Base-by-base conservation (phyloP, 2,329 filamentous ascomycete genomes). In the Xylaria arbuscula region DNA sequence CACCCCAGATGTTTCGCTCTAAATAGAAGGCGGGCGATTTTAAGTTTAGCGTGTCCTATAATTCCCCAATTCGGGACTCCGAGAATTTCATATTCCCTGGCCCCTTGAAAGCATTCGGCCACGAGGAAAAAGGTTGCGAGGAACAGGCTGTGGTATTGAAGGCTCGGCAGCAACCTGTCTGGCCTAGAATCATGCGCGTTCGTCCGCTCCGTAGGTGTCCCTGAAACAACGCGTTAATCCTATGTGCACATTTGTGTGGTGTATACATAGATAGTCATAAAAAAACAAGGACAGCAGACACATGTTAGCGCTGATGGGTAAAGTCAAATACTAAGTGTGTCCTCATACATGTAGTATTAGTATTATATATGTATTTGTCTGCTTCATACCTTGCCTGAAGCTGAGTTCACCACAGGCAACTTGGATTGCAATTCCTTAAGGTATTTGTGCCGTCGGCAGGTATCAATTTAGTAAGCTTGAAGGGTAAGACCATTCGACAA, bases 401-500 rank as follows among this genome's bases (percentile, higher is more conserved):
- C 45, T 22, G 28, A 19, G 19, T 36, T 36, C 13, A 19, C 36
- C 51, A 54, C 11, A 32, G 34, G 28, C 36, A 32, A 47, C 17
- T 53, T 11, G 17, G 34, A 57, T 57, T 57, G 54, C 38, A 57
- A 57, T 57, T 57, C n/a, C 11, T 28, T 45, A 3, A 57, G 38
- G 28, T 32, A 8, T 45, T 32, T 28, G 54, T 54, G 62, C 57
- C 62, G 58, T 40, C 61, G 62, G 66, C 56, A 66, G 45, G 19
- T 9, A 17, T 34, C 42, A 9, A 66, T 66, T 68, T 70, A 70
- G 68, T 70, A 70, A 70, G 68, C 68, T 51, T 40, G 15, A 45
- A 22, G 3, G 58, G 55, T 28, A 11, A 53, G 38, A 56, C 64
- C 60, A 64, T 64, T 58, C 56, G 60, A 64, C 45, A 65, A 61